Conservation (phyloP, 2,329 filamentous ascomycete species). For the Calonectria leucothoes region DNA sequence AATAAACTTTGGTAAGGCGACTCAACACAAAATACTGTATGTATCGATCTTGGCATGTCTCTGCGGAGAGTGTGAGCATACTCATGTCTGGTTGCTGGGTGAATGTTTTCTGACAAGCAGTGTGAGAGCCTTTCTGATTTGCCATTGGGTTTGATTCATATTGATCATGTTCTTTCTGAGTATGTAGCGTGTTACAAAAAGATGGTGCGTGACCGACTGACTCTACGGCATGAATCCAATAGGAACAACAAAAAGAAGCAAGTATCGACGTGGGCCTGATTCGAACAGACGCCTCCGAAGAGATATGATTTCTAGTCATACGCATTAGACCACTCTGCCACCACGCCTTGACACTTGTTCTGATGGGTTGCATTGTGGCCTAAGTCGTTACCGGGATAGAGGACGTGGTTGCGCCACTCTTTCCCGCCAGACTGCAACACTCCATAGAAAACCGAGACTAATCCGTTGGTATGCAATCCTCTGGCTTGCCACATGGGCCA, state of each 20-base stretch:
- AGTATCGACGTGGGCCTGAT: slow-evolving; percentile 14
- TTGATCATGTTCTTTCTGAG: background rate
- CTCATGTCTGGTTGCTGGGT: background rate
- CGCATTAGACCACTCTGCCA: slow-evolving; percentile 25
- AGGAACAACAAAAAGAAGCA: background rate
- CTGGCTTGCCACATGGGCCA: background rate
- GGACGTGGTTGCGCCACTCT: background rate
- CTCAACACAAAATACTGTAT: background rate
- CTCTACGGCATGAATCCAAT: background rate
- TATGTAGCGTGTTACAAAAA: background rate
- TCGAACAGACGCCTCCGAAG: slow-evolving; percentile 24
- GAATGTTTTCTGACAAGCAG: background rate
- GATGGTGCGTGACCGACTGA: background rate
- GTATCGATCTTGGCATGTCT: background rate
- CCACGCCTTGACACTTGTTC: background rate
- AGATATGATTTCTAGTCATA: slow-evolving; percentile 26
- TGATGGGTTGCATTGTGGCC: background rate
- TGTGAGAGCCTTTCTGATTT: background rate
- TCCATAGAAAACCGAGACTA: background rate
- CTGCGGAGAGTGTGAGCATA: background rate
- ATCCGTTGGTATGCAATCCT: background rate
- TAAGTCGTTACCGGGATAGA: background rate
- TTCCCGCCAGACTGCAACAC: background rate
- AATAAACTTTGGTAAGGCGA: background rate
- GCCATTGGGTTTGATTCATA: background rate